phyloP scores from a whole-genome alignment of 192 early-diverging fungal genomes.

The Linnemannia schmuckeri region DNA sequence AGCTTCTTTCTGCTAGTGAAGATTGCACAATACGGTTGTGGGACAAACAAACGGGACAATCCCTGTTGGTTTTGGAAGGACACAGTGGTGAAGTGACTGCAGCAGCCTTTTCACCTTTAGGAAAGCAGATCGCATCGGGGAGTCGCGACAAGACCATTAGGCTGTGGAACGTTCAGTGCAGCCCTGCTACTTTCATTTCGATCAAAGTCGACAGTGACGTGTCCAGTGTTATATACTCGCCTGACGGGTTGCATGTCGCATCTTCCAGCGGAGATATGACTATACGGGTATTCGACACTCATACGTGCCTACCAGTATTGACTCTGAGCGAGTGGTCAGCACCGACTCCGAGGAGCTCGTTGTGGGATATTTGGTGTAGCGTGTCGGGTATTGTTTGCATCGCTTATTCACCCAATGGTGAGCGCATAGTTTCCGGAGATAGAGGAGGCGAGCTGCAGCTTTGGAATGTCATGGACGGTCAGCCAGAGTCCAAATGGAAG shows the following conservation, averaged over 20 bases:
- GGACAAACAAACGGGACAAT: not conserved
- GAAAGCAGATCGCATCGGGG: not conserved
- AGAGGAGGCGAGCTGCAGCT: not conserved
- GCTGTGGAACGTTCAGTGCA: not conserved
- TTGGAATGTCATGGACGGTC: not conserved
- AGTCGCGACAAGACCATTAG: not conserved
- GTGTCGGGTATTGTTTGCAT: not conserved
- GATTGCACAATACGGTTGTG: conserved; percentile 10
- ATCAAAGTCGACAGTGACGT: not conserved
- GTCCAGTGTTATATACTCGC: not conserved
- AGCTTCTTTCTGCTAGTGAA: not conserved
- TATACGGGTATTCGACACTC: not conserved
- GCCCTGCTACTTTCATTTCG: not conserved
- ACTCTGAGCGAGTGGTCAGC: not conserved
- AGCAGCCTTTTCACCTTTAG: not conserved
- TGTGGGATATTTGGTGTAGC: too few relatives aligned
- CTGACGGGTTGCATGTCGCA: not conserved
- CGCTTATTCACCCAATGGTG: not conserved
- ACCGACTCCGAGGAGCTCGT: too few relatives aligned
- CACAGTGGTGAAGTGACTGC: not conserved
- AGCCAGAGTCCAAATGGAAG: not conserved
- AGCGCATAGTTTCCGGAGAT: not conserved
- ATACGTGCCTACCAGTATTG: not conserved
- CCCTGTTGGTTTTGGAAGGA: too few relatives aligned
- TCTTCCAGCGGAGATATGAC: not conserved